phyloP scores from a whole-genome alignment of 2,329 filamentous ascomycete genomes.

The Phialophora expanda region DNA sequence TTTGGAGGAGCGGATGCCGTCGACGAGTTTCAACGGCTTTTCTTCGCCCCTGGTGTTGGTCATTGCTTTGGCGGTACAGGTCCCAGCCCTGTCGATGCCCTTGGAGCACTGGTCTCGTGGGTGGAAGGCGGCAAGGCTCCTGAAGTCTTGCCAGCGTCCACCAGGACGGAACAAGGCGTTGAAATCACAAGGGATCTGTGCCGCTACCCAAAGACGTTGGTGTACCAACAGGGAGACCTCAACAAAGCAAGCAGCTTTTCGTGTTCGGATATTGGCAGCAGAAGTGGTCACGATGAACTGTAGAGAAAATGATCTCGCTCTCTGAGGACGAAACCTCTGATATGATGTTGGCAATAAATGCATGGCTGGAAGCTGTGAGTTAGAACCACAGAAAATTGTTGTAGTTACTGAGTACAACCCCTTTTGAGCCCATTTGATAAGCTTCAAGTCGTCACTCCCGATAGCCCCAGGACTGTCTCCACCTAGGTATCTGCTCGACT shows the following conservation, averaged over 20 bases:
- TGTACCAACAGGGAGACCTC: conserved; percentile 17
- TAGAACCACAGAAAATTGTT: neutral
- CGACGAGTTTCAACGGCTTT: conserved; percentile 29
- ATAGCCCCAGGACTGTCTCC: neutral
- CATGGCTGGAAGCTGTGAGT: neutral
- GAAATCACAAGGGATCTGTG: conserved; percentile 19
- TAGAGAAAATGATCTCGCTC: neutral
- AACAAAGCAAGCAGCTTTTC: conserved; percentile 20
- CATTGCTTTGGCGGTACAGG: conserved; percentile 29
- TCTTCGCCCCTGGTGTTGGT: conserved; percentile 27
- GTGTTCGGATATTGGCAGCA: conserved; percentile 1
- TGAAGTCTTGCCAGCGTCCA: conserved; percentile 14
- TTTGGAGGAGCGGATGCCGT: conserved; percentile 22
- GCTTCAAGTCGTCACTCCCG: too few relatives aligned
- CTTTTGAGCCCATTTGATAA: too few relatives aligned
- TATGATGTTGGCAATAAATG: neutral
- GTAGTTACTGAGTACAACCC: neutral
- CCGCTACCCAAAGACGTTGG: conserved; percentile 15
- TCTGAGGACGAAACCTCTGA: neutral
- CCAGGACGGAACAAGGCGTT: conserved; percentile 3
- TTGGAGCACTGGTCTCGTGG: conserved; percentile 24
- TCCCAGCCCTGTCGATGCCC: conserved; percentile 18
- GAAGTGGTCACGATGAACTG: conserved; percentile 2
- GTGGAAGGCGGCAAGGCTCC: conserved; percentile 21
- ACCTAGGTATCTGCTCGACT: neutral